phyloP scores from a whole-genome alignment of 2,329 filamentous ascomycete genomes.

The Aspergillus felis region DNA sequence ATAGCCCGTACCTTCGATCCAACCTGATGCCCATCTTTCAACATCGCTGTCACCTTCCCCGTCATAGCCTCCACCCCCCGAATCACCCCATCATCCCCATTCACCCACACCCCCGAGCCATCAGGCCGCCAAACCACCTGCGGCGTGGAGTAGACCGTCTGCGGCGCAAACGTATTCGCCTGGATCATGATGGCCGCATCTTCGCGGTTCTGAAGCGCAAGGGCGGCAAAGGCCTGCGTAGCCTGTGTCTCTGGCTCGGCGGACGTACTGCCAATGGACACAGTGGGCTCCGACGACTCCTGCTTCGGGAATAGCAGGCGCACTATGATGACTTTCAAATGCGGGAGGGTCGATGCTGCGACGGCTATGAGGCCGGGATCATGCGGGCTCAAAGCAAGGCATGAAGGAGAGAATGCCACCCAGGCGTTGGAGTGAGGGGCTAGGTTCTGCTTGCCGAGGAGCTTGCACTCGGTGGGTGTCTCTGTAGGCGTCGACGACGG shows the following conservation, averaged over 20 bases:
- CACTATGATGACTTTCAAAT: slow-evolving; percentile 61
- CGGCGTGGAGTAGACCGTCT: slow-evolving; percentile 61
- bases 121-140: slow-evolving; percentile 59
- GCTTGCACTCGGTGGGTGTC: slow-evolving; percentile 25
- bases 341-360: slow-evolving; percentile 57
- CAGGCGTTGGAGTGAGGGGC: slow-evolving; percentile 62
- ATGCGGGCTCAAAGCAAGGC: slow-evolving; percentile 52
- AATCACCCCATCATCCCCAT: slow-evolving; percentile 61
- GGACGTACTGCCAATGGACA: slow-evolving; percentile 6
- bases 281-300: slow-evolving; percentile 8
- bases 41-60: slow-evolving; percentile 51
- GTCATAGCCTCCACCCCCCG: slow-evolving; percentile 57
- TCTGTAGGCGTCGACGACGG: slow-evolving; percentile 1
- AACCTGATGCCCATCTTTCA: slow-evolving; percentile 52
- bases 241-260: slow-evolving; percentile 42
- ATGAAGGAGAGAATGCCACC: slow-evolving; percentile 59
- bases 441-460: slow-evolving; percentile 57
- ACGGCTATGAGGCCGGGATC: slow-evolving; percentile 55
- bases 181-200: slow-evolving; percentile 59
- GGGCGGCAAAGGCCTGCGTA: slow-evolving; percentile 49
- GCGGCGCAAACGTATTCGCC: slow-evolving; percentile 58
- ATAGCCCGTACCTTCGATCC: slow-evolving; percentile 58
- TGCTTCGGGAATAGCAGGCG: slow-evolving; percentile 50
- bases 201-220: slow-evolving; percentile 53
- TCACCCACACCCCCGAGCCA: slow-evolving; percentile 60